Percentiles rank a stretch among this genome's conserved stretches.
Conservation (phyloP, 2,329 filamentous ascomycete genomes). For the Ophiostoma perfectum region DNA sequence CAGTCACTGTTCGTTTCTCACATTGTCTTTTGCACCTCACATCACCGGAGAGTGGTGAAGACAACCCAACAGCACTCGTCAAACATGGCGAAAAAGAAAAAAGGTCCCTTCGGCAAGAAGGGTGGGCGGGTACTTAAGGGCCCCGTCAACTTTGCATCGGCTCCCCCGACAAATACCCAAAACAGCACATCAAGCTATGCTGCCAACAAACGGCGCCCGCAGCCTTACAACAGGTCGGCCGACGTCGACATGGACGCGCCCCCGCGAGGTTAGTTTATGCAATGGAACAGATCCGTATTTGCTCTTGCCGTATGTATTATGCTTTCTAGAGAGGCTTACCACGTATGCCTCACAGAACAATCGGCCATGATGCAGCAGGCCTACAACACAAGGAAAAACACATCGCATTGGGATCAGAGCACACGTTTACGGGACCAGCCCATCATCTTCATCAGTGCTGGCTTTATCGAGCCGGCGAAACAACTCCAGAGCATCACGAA, state of each 20-base stretch:
- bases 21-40: neutral
- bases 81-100: constrained; percentile 28
- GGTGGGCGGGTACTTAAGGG: constrained; percentile 12
- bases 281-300: neutral
- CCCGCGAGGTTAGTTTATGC: neutral
- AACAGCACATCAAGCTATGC: neutral
- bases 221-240: neutral
- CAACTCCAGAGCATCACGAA: neutral
- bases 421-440: constrained; percentile 45
- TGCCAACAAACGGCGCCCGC: neutral
- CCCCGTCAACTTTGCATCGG: constrained; percentile 3
- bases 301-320: neutral
- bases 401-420: constrained; percentile 37
- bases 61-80: neutral
- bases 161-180: neutral
- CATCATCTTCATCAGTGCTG: constrained; percentile 50
- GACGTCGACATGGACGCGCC: neutral
- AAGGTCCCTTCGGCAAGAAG: constrained; percentile 22
- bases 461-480: constrained; percentile 46
- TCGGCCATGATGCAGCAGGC: constrained; percentile 46
- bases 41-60: neutral
- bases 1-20: neutral
- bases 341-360: constrained; percentile 29
- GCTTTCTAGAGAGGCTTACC: neutral
- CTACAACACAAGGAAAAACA: constrained; percentile 45